Conservation (phyloP, 768 basidiomycete species). For the Tricholoma terreum region DNA sequence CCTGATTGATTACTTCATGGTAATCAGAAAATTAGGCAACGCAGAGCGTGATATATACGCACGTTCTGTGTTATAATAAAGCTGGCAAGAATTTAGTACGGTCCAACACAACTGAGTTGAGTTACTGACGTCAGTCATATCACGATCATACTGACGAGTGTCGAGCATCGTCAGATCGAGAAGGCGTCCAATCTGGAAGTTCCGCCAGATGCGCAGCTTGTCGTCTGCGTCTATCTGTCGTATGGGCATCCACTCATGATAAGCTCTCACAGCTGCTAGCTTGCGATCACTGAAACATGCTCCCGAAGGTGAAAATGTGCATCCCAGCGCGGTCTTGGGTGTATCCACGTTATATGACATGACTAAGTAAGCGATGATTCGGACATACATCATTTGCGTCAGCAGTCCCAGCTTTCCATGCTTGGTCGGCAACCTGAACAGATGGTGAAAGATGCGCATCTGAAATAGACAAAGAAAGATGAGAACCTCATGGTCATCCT, state of each 20-base stretch:
- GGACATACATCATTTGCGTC: slow-evolving; percentile 44
- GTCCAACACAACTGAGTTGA: background rate
- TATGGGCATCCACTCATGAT: slow-evolving; percentile 64
- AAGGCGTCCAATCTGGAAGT: slow-evolving; percentile 63
- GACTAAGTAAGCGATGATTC: too few species aligned
- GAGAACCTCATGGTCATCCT: slow-evolving; percentile 51
- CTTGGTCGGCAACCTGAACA: slow-evolving; percentile 48
- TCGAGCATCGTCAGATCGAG: slow-evolving; percentile 61
- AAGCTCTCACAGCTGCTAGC: slow-evolving; percentile 54
- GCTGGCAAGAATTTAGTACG: slow-evolving; percentile 19
- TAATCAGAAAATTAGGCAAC: too few species aligned
- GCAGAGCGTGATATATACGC: too few species aligned
- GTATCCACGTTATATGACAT: too few species aligned
- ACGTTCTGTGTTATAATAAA: slow-evolving; percentile 48
- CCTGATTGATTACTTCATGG: slow-evolving; percentile 38
- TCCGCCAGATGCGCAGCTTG: slow-evolving; percentile 58
- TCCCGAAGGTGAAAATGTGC: slow-evolving; percentile 48
- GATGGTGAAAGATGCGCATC: background rate
- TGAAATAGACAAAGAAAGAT: background rate
- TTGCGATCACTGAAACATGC: slow-evolving; percentile 61
- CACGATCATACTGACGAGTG: slow-evolving; percentile 57
- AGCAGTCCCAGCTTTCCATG: slow-evolving; percentile 55
- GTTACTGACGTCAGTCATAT: slow-evolving; percentile 47
- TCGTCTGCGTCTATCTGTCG: slow-evolving; percentile 53
- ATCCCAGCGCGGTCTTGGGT: slow-evolving; percentile 36